phyloP scores from a whole-genome alignment of 163 green algal species.

The Picocystis sp. region DNA sequence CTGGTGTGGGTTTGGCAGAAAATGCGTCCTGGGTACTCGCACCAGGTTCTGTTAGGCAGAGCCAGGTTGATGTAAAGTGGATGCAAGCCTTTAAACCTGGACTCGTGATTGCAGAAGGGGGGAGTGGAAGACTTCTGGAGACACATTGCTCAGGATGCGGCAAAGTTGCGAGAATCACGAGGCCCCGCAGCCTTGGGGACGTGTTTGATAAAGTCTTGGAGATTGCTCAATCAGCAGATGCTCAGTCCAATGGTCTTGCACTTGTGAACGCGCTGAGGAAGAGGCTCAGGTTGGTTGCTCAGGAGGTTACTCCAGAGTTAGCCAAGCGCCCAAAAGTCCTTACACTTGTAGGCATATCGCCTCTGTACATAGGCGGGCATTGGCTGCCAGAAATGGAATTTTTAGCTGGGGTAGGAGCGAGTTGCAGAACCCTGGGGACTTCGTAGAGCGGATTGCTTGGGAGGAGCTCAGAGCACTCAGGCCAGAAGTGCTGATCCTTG shows the following conservation, averaged over 20 bases:
- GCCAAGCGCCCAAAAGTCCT: constrained; percentile 21
- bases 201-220: constrained; percentile 45
- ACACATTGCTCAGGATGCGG: no score
- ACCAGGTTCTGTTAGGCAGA: no score
- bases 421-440: constrained; percentile 23
- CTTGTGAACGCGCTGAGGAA: constrained; percentile 46
- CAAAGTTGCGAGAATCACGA: no score
- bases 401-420: constrained; percentile 48
- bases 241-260: constrained; percentile 25
- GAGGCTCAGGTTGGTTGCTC: constrained; percentile 35
- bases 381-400: constrained; percentile 76
- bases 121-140: no score
- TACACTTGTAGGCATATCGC: constrained; percentile 25
- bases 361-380: constrained; percentile 42
- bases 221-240: constrained; percentile 45
- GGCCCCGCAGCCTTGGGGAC: constrained; percentile 11
- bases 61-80: no score
- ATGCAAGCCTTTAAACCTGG: no score
- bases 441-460: constrained; percentile 18
- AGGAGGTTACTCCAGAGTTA: constrained; percentile 15
- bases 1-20: no score
- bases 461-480: constrained; percentile 28
- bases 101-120: no score
- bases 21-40: no score
- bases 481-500: constrained; percentile 52